phyloP scores from a whole-genome alignment of 2,329 filamentous ascomycete species.

The Colletotrichum limetticola region DNA sequence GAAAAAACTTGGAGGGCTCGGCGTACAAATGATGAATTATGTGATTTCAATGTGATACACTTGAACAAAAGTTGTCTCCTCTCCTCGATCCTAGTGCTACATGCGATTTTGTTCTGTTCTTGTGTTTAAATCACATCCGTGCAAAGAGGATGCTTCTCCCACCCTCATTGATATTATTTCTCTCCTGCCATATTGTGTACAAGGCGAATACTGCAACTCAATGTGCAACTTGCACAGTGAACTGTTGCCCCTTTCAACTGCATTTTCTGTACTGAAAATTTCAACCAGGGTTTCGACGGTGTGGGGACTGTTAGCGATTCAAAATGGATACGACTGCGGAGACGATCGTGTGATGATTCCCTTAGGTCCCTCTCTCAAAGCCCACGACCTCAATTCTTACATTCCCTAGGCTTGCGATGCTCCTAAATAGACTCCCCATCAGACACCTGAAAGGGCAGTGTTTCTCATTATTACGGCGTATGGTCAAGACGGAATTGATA shows the following conservation, averaged over 20 bases:
- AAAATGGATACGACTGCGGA: not conserved
- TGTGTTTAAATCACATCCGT: no score
- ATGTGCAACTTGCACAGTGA: not conserved
- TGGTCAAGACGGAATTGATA: not conserved
- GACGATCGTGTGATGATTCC: not conserved
- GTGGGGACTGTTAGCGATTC: not conserved
- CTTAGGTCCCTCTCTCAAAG: not conserved
- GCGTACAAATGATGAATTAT: slow-evolving; percentile 33
- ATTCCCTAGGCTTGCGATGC: not conserved
- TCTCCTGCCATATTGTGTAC: no score
- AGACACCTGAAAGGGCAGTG: not conserved
- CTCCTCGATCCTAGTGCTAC: not conserved
- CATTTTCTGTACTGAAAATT: not conserved
- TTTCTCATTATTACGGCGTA: not conserved
- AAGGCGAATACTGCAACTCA: no score
- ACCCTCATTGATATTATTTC: no score
- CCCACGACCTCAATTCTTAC: not conserved
- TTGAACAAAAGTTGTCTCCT: not conserved
- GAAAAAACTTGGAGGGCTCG: slow-evolving; percentile 14
- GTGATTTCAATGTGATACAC: slow-evolving; percentile 31
- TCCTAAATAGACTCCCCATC: not conserved
- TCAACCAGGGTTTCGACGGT: not conserved
- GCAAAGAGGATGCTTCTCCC: no score
- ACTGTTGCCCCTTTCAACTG: not conserved
- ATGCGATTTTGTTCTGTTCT: no score